Conservation (phyloP, 139 green algal species). For the Chlamydomonas schloesseri region DNA sequence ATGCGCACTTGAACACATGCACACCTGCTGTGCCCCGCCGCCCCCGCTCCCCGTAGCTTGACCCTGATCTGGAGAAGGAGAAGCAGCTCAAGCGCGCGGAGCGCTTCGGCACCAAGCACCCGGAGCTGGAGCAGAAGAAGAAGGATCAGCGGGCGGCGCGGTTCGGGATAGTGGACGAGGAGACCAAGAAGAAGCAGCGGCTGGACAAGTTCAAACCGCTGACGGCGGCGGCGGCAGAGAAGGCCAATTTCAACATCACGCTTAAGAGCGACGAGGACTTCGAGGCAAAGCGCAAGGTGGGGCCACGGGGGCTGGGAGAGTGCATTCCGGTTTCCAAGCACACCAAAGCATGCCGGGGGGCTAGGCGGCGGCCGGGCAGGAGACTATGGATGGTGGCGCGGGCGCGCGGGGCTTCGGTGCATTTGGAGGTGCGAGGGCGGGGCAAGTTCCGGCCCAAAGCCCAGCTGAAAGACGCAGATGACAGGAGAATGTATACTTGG, state of each 20-base stretch:
- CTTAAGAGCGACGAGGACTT: constrained; percentile 41
- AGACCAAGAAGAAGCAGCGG: constrained; percentile 53
- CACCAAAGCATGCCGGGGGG: too few relatives aligned
- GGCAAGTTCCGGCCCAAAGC: too few relatives aligned
- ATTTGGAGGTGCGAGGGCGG: too few relatives aligned
- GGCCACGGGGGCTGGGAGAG: background rate
- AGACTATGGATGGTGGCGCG: too few relatives aligned
- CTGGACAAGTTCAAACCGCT: constrained; percentile 50
- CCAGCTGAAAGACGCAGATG: too few relatives aligned
- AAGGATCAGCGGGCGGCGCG: constrained; percentile 46
- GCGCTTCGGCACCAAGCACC: constrained; percentile 41
- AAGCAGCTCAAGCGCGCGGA: constrained; percentile 54
- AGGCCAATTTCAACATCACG: constrained; percentile 16
- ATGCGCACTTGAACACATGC: too few relatives aligned
- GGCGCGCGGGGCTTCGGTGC: too few relatives aligned
- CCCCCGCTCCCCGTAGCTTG: too few relatives aligned
- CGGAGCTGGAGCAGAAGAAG: constrained; percentile 47
- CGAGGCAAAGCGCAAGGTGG: constrained; percentile 33
- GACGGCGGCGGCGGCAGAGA: background rate
- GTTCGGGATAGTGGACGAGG: constrained; percentile 50
- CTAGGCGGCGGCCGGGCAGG: too few relatives aligned
- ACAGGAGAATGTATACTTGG: too few relatives aligned
- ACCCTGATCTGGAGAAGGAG: constrained; percentile 57
- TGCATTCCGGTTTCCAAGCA: too few relatives aligned
- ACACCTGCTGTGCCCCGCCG: too few relatives aligned